These are phyloP conservation scores for Immersiella caudata DNA, from an alignment of 495 filamentous ascomycete genomes.

Conservation along the genomic window DNA sequence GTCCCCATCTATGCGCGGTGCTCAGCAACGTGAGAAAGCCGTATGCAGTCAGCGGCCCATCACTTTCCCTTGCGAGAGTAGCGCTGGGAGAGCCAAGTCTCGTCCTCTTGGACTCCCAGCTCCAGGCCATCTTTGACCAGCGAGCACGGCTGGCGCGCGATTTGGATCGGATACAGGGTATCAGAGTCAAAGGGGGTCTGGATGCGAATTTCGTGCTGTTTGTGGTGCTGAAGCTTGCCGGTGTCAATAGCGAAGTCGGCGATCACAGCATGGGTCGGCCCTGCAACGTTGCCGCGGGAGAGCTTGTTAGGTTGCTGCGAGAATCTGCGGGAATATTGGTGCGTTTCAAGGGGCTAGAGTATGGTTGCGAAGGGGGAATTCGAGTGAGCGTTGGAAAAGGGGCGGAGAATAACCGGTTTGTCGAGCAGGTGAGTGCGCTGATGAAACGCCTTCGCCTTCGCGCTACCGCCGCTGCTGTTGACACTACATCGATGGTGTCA, in stretches of 20 bases:
- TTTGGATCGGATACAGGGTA: neutral
- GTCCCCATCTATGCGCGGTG: neutral
- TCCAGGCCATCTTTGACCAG: neutral
- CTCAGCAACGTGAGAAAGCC: conserved; percentile 1
- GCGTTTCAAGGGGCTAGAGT: neutral
- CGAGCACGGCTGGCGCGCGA: neutral
- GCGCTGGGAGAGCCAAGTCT: neutral
- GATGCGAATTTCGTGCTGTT: neutral
- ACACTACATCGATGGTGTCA: no score
- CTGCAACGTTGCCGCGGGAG: neutral
- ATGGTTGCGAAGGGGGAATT: neutral
- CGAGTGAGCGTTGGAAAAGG: neutral
- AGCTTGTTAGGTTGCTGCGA: neutral
- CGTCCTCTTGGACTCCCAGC: neutral
- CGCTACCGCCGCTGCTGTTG: no score
- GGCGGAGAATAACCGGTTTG: neutral
- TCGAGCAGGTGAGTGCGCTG: neutral
- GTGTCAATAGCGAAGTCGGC: neutral
- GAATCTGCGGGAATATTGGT: neutral
- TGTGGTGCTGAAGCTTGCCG: neutral
- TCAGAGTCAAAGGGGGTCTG: neutral
- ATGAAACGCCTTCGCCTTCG: neutral
- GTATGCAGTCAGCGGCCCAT: neutral
- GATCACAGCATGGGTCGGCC: neutral
- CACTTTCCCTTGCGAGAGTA: neutral